A percentile compares a stretch with the other conserved stretches of the same genome.
phyloP scores from a whole-genome alignment of 768 basidiomycete species.

The Pleurotus giganteus region DNA sequence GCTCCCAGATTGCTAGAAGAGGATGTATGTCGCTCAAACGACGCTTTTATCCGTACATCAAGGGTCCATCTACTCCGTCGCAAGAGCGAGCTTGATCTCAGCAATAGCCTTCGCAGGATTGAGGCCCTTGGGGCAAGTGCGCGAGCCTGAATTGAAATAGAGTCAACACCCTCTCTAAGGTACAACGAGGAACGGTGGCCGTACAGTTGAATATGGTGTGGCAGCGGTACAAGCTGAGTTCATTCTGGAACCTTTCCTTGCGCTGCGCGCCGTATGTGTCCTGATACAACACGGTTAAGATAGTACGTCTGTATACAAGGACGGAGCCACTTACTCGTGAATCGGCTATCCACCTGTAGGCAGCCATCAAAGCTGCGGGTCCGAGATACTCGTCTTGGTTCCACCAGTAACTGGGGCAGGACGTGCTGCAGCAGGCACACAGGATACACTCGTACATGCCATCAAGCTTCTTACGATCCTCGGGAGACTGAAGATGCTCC shows the following conservation, averaged over 20 bases:
- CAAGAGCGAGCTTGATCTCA: constrained; percentile 89
- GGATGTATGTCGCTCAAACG: not conserved
- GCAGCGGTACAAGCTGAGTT: constrained; percentile 95
- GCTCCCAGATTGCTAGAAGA: not conserved
- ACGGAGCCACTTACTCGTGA: constrained; percentile 62
- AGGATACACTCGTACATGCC: constrained; percentile 98
- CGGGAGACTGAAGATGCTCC: constrained; percentile 88
- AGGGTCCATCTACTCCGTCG: constrained; percentile 52
- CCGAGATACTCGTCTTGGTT: constrained; percentile 99
- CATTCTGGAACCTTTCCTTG: constrained; percentile 92
- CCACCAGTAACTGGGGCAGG: constrained; percentile 99
- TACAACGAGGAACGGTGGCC: constrained; percentile 20
- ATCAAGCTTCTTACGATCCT: constrained; percentile 93
- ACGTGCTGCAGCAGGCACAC: constrained; percentile 96
- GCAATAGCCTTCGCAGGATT: constrained; percentile 93
- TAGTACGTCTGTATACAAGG: constrained; percentile 1
- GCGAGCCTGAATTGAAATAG: constrained; percentile 52
- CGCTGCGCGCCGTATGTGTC: constrained; percentile 77
- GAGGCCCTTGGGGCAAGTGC: constrained; percentile 96
- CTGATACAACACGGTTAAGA: constrained; percentile 34
- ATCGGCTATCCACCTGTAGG: constrained; percentile 98
- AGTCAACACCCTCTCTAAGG: not conserved
- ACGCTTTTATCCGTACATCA: not conserved
- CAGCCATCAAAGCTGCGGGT: constrained; percentile 94
- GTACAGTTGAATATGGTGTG: constrained; percentile 98